Conservation (phyloP, 352 stramenopile species). For the Achlya hypogyna region DNA sequence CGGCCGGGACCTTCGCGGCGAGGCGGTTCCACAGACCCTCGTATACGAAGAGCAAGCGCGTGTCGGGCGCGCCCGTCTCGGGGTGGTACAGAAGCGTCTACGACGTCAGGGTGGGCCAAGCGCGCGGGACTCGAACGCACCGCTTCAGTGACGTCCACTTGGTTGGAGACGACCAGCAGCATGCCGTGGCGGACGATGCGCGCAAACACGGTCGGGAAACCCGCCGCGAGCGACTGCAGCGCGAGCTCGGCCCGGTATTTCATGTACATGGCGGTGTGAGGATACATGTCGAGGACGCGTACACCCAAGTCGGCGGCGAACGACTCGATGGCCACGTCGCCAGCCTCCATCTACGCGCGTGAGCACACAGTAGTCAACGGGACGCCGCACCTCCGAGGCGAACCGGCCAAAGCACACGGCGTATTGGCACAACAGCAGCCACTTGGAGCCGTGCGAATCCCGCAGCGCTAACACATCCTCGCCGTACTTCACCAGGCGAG, state of each 20-base stretch:
- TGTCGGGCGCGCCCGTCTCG: constrained; percentile 57
- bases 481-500: constrained; percentile 51
- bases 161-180: constrained; percentile 57
- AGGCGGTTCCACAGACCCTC: constrained; percentile 45
- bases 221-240: constrained; percentile 34
- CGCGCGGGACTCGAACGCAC: constrained; percentile 21
- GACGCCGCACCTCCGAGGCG: neutral
- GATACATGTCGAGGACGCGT: constrained; percentile 10
- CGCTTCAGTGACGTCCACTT: constrained; percentile 35
- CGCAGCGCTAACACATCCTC: constrained; percentile 57
- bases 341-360: neutral
- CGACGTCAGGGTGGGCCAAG: neutral
- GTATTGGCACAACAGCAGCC: constrained; percentile 17
- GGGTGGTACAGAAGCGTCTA: constrained; percentile 60
- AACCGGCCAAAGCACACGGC: constrained; percentile 9
- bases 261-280: neutral
- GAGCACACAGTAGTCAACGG: neutral
- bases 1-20: constrained; percentile 14
- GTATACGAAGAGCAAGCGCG: constrained; percentile 68
- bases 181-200: constrained; percentile 49
- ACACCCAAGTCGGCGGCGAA: neutral
- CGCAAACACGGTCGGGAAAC: constrained; percentile 33
- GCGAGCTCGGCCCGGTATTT: constrained; percentile 45
- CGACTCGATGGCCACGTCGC: neutral
- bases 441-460: constrained; percentile 23